Evolutionary conservation across 2,329 filamentous ascomycete species (phyloP).

Genomic region (Fusarium sambucinum): DNA sequence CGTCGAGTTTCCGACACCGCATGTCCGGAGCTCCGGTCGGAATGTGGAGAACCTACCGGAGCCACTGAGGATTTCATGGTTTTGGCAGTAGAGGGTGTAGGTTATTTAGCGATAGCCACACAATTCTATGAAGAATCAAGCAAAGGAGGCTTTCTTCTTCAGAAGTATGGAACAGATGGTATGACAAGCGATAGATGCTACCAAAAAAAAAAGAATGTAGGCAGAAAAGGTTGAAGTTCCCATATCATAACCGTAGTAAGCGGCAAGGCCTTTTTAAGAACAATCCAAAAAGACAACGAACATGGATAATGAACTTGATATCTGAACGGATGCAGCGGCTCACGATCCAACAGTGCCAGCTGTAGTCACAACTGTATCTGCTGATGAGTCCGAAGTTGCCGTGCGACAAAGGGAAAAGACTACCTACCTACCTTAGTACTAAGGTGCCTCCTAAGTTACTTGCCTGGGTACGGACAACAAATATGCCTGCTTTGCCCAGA

Average conservation of each 20-base stretch:
- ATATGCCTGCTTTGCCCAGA: conserved; percentile 23
- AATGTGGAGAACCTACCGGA: conserved; percentile 19
- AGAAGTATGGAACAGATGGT: not conserved
- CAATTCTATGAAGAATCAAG: not conserved
- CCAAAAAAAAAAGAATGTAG: not conserved
- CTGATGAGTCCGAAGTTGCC: conserved; percentile 38
- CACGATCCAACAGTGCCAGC: conserved; percentile 27
- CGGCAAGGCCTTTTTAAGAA: conserved; percentile 25
- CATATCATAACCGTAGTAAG: not conserved
- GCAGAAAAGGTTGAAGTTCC: not conserved
- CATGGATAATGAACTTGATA: conserved; percentile 17
- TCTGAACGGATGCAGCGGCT: conserved; percentile 39
- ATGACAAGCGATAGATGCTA: not conserved
- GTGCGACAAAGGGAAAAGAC: conserved; percentile 14
- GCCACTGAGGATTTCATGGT: conserved; percentile 28
- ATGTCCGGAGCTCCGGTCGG: conserved; percentile 21
- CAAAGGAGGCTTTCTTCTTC: not conserved
- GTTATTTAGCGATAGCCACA: not conserved
- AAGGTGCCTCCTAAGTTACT: no score
- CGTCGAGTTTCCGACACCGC: conserved; percentile 21
- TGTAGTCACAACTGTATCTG: conserved; percentile 18
- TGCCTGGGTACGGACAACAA: not conserved
- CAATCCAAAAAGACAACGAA: conserved; percentile 6
- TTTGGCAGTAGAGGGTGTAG: not conserved
- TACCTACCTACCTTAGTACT: no score